Evolutionary conservation across 306 rosid genomes (phyloP).

Genomic region (Cajanus cajan): DNA sequence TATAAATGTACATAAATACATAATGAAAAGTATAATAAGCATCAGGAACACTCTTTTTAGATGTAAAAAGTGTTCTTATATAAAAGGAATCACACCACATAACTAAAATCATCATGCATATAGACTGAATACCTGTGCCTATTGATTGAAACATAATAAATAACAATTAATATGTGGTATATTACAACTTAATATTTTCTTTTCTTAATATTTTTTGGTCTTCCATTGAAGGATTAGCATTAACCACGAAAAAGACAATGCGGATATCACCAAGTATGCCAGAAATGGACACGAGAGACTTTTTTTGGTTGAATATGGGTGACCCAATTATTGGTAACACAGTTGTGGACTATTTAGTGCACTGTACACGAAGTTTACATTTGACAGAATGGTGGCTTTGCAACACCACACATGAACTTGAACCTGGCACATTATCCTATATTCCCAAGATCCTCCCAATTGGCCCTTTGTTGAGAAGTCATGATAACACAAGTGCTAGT

Average conservation of each 20-base stretch:
- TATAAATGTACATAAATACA: too few species aligned
- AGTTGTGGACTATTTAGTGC: neutral
- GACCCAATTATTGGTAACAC: neutral
- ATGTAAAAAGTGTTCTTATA: too few species aligned
- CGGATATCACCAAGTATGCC: conserved; percentile 26
- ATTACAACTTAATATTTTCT: neutral
- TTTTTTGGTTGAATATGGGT: conserved; percentile 17
- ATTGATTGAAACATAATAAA: neutral
- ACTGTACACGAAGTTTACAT: neutral
- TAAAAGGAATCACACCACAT: too few species aligned
- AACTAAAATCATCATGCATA: too few species aligned
- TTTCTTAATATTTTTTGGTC: neutral
- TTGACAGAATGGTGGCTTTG: conserved; percentile 38
- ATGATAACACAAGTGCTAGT: neutral
- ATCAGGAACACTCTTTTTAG: too few species aligned
- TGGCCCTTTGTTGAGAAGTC: conserved; percentile 33
- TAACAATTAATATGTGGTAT: too few species aligned
- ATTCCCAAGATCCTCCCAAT: conserved; percentile 32
- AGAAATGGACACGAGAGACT: conserved; percentile 10
- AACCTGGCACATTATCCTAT: conserved; percentile 13
- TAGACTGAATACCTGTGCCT: too few species aligned
- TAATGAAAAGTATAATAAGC: too few species aligned
- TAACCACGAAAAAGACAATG: neutral
- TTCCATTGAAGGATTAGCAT: conserved; percentile 10
- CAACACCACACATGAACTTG: conserved; percentile 30